Evolutionary conservation across 768 basidiomycete species (phyloP).

Genomic region (Termitomyces sp.): DNA sequence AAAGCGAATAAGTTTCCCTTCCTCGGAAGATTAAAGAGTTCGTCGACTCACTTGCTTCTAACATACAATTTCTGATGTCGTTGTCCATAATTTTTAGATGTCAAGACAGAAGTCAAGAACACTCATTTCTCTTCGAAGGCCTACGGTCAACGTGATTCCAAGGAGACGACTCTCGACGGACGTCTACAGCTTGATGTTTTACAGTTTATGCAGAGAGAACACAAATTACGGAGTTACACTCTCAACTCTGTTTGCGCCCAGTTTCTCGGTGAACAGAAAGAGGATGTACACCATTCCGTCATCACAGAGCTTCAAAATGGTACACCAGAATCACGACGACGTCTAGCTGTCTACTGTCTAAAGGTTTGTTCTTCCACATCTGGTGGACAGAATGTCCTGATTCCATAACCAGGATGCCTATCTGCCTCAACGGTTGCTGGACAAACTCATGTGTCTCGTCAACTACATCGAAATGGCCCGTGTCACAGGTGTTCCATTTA

Average conservation of each 20-base stretch:
- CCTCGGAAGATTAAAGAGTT: conserved; percentile 77
- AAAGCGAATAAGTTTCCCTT: conserved; percentile 67
- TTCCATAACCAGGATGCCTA: conserved; percentile 79
- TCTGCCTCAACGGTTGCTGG: conserved; percentile 91
- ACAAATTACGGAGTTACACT: conserved; percentile 95
- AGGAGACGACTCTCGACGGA: conserved; percentile 88
- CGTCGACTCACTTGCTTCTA: conserved; percentile 15
- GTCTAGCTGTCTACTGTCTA: conserved; percentile 95
- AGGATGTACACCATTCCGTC: conserved; percentile 97
- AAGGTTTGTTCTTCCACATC: conserved; percentile 55
- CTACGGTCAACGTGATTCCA: conserved; percentile 95
- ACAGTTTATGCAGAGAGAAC: conserved; percentile 98
- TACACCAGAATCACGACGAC: conserved; percentile 86
- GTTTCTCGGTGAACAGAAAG: conserved; percentile 98
- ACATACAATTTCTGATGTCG: neutral
- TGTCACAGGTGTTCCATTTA: conserved; percentile 99
- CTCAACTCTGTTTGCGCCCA: conserved; percentile 98
- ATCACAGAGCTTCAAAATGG: conserved; percentile 98
- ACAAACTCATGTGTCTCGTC: conserved; percentile 98
- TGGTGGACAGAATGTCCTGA: neutral
- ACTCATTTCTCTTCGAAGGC: conserved; percentile 99
- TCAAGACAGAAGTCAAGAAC: conserved; percentile 79
- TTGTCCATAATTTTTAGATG: conserved; percentile 41
- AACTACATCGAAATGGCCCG: conserved; percentile 99
- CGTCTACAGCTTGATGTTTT: conserved; percentile 93